Evolutionary conservation across 257 asterid species (phyloP).

Genomic region (Leonotis leonurus): DNA sequence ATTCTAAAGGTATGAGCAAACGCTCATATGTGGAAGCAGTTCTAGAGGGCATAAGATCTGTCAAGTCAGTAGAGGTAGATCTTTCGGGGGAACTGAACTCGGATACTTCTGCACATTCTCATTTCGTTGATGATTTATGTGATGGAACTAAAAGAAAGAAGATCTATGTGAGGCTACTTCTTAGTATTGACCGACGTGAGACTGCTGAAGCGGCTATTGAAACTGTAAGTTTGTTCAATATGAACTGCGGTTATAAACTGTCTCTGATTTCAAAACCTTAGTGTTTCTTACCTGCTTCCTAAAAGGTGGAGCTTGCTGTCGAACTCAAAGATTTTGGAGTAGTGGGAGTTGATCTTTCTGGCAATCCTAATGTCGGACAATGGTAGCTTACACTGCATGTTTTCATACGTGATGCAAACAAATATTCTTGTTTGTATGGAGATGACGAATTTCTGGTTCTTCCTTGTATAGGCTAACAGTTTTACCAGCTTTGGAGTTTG

Average conservation of each 20-base stretch:
- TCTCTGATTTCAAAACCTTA: slow-evolving; percentile 10
- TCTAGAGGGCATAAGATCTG: slow-evolving; percentile 65
- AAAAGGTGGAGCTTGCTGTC: slow-evolving; percentile 74
- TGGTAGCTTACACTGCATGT: slow-evolving; percentile 38
- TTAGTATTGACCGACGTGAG: slow-evolving; percentile 91
- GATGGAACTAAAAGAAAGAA: slow-evolving; percentile 39
- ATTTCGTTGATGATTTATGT: slow-evolving; percentile 10
- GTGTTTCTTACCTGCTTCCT: slow-evolving; percentile 12
- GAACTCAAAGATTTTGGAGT: slow-evolving; percentile 69
- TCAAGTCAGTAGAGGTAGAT: slow-evolving; percentile 48
- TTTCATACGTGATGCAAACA: neutral
- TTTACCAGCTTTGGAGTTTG: slow-evolving; percentile 76
- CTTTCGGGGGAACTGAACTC: slow-evolving; percentile 25
- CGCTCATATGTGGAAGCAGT: slow-evolving; percentile 81
- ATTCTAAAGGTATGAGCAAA: slow-evolving; percentile 84
- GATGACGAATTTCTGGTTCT: slow-evolving; percentile 11
- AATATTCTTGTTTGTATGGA: neutral
- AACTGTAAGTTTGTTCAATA: slow-evolving; percentile 53
- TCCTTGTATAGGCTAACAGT: slow-evolving; percentile 54
- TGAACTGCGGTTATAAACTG: neutral
- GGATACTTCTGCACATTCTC: slow-evolving; percentile 24
- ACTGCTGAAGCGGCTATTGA: slow-evolving; percentile 86
- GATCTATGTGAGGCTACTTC: slow-evolving; percentile 77
- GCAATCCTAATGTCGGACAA: slow-evolving; percentile 82
- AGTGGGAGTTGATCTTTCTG: slow-evolving; percentile 92